A percentile compares a stretch with the other conserved stretches of the same genome.
These are phyloP conservation scores for Rhizophagus clarus DNA, from an alignment of 192 early-diverging fungal genomes.

Conservation along the genomic window DNA sequence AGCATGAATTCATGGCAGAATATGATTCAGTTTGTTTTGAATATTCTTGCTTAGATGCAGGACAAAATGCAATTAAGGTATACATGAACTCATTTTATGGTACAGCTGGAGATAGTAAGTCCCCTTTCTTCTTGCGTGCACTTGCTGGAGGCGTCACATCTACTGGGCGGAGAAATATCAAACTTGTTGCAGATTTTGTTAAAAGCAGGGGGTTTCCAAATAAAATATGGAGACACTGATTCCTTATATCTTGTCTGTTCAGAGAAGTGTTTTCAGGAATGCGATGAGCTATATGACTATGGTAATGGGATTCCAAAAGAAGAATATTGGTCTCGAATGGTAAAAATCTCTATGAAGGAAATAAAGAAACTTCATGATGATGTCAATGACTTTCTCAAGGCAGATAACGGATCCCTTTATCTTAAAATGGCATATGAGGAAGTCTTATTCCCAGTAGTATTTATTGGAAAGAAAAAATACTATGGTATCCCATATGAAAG, in stretches of 20 bases:
- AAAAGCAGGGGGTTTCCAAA: background rate
- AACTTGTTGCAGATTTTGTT: background rate
- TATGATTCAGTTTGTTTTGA: too few relatives aligned
- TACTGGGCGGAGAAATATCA: background rate
- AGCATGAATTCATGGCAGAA: too few relatives aligned
- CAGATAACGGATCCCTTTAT: background rate
- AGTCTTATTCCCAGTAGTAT: background rate
- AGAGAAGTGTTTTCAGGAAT: constrained; percentile 13
- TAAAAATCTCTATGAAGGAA: constrained; percentile 2
- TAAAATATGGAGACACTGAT: background rate
- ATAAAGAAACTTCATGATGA: background rate
- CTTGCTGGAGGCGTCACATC: background rate
- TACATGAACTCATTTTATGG: constrained; percentile 12
- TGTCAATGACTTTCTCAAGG: background rate
- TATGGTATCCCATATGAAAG: background rate
- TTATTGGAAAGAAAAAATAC: constrained; percentile 14
- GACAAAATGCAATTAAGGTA: background rate
- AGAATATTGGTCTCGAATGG: constrained; percentile 7
- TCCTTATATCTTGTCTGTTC: too few relatives aligned
- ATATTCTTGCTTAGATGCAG: background rate
- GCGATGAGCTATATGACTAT: background rate
- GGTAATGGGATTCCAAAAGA: too few relatives aligned
- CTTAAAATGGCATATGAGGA: constrained; percentile 17
- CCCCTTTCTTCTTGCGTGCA: background rate
- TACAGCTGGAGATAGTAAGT: background rate